A percentile compares a stretch with the other conserved stretches of the same genome.
phyloP scores from a whole-genome alignment of 1,139 yeast genomes.

The Hemisphaericaspora subhashii region DNA sequence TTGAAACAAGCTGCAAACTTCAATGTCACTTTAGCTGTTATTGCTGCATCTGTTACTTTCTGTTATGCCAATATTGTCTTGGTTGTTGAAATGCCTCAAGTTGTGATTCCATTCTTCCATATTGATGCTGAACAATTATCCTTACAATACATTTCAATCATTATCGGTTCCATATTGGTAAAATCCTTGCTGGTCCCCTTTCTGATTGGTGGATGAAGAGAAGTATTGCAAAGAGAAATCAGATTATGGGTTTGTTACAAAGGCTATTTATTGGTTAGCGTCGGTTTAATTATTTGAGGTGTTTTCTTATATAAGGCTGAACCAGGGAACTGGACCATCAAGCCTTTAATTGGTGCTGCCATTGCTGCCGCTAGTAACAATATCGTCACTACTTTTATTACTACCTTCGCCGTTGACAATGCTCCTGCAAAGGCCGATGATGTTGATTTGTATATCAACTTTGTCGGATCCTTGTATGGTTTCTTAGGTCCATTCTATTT shows the following conservation, averaged over 20 bases:
- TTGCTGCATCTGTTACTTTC: slow-evolving; percentile 19
- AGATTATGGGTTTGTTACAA: slow-evolving; percentile 19
- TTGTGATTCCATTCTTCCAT: slow-evolving; percentile 17
- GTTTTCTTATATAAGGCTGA: slow-evolving; percentile 14
- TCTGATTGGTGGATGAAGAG: slow-evolving; percentile 24
- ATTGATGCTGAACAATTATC: slow-evolving; percentile 22
- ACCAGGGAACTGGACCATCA: slow-evolving; percentile 18
- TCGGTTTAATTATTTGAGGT: too few relatives aligned
- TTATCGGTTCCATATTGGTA: slow-evolving; percentile 22
- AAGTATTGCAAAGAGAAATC: slow-evolving; percentile 14
- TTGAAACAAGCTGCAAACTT: slow-evolving; percentile 15
- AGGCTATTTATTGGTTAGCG: too few relatives aligned
- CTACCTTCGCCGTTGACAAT: slow-evolving; percentile 19
- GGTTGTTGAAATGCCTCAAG: slow-evolving; percentile 20
- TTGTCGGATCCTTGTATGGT: slow-evolving; percentile 19
- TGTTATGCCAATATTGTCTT: slow-evolving; percentile 21
- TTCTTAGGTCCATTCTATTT: slow-evolving; percentile 24
- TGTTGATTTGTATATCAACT: slow-evolving; percentile 18
- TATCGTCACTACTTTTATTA: slow-evolving; percentile 19
- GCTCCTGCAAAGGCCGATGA: slow-evolving; percentile 14
- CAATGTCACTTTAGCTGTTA: slow-evolving; percentile 15
- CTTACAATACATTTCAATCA: slow-evolving; percentile 19
- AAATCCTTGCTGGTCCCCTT: too few relatives aligned
- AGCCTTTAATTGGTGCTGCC: slow-evolving; percentile 20
- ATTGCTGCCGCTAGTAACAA: slow-evolving; percentile 20